Evolutionary conservation across 805 yeast genomes (phyloP), one percentile per base, ranked within the genome.

Genomic region (Sugiyamaella lignohabitans): DNA sequence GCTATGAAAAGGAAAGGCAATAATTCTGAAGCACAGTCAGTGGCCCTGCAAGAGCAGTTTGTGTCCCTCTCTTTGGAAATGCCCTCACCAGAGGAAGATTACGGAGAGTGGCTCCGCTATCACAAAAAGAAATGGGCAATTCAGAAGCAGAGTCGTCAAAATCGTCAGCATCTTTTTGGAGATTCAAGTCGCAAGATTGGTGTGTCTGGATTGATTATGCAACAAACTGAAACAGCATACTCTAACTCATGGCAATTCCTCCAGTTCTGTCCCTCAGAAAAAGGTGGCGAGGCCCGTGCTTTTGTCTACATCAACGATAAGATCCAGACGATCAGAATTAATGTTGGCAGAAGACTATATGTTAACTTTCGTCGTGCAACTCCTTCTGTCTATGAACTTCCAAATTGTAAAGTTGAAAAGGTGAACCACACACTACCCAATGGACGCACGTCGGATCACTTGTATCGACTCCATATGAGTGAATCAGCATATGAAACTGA

Each of bases 101-200:
- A 70, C 56, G 41, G 59, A 21, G 70, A 68, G 37, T 75, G 76
- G 58, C 71, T 93, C 49, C 66, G 68, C 24, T 84, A 84, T 58
- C 91, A 85, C 64, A 88, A 91, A 63, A 74, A 79, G n/a, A 86
- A 86, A 59, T 93, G 99, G 99, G 76, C 69, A 42, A 69, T 79
- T 10, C 95, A 87, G 61, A 74, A 76, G n/a, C 76, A 77, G 51
- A 84, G 82, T 50, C 74, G 87, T 55, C 75, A 73, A 45, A 76
- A 94, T 58, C 75, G 97, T 59, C 73, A 73, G 46, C 81, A 79
- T 53, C 64, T 94, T 21, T 91, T 93, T 70, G 99, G 99, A 32
- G 75, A 70, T 22, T 61, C 79, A 2, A 68, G 80, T 1, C 38
- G 51, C 3, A 47, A 49, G 18, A 62, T 75, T 0, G 65, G 65